Evolutionary conservation across 1,284 basidiomycete genomes (phyloP).

Genomic region (Tilletia horrida): DNA sequence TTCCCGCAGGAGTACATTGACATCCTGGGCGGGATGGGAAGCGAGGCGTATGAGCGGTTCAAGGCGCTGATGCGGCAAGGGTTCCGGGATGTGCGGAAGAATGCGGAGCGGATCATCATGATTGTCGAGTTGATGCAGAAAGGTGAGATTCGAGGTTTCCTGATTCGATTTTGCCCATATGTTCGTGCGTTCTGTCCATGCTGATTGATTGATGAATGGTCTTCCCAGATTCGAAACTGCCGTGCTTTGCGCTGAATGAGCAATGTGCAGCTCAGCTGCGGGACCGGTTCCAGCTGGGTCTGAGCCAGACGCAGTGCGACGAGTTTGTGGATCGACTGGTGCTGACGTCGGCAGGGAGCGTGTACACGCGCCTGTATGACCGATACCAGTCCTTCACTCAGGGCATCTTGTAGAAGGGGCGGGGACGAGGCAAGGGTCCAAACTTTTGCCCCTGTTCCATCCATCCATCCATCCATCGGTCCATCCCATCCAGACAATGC

Average conservation of each 20-base stretch:
- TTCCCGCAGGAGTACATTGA: constrained; percentile 93
- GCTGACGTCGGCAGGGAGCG: constrained; percentile 42
- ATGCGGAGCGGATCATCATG: constrained; percentile 93
- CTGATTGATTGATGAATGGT: no score
- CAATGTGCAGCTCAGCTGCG: constrained; percentile 79
- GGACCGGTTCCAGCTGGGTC: constrained; percentile 86
- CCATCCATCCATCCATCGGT: no score
- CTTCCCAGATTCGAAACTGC: constrained; percentile 76
- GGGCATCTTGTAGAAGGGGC: constrained; percentile 6
- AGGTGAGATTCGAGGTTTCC: constrained; percentile 59
- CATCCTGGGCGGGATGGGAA: constrained; percentile 82
- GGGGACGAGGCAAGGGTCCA: no score
- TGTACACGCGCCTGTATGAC: constrained; percentile 54
- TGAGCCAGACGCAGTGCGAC: constrained; percentile 80
- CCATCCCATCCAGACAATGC: no score
- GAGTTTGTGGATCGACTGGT: constrained; percentile 67
- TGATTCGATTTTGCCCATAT: constrained; percentile 2
- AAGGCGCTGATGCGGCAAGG: constrained; percentile 82
- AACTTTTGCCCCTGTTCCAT: no score
- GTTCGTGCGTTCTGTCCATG: no score
- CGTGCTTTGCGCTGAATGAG: constrained; percentile 88
- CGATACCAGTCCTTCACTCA: constrained; percentile 43
- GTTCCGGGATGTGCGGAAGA: constrained; percentile 89
- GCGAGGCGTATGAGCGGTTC: constrained; percentile 78
- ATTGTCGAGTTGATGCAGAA: constrained; percentile 96